Evolutionary conservation across 2,329 filamentous ascomycete species (phyloP).

Genomic region (Fusarium succisae): DNA sequence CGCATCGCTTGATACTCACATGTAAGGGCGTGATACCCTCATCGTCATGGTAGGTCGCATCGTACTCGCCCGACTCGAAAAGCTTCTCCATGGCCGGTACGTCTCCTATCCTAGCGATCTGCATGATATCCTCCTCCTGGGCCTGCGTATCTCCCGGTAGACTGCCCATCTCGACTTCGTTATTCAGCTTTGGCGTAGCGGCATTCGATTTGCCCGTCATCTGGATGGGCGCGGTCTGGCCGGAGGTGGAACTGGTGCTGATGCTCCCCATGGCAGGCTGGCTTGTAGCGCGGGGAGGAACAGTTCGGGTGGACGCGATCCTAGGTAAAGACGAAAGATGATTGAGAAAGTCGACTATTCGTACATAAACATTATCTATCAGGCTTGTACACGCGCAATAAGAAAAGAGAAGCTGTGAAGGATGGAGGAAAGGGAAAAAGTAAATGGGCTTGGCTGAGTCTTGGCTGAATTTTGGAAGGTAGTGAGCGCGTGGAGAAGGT

Average conservation of each 20-base stretch:
- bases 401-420: slow-evolving; percentile 8
- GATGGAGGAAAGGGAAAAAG: slow-evolving; percentile 19
- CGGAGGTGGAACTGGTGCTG: slow-evolving; percentile 48
- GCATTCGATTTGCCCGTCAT: slow-evolving; percentile 64
- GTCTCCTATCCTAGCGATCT: slow-evolving; percentile 89
- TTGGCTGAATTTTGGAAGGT: slow-evolving; percentile 39
- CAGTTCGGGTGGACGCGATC: background rate
- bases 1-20: slow-evolving; percentile 62
- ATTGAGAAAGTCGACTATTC: slow-evolving; percentile 19
- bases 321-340: background rate
- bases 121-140: slow-evolving; percentile 86
- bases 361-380: slow-evolving; percentile 37
- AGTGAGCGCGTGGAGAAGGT: slow-evolving; percentile 38
- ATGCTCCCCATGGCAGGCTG: slow-evolving; percentile 54
- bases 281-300: background rate
- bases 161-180: slow-evolving; percentile 64
- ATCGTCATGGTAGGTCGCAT: slow-evolving; percentile 84
- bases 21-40: slow-evolving; percentile 97
- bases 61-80: slow-evolving; percentile 83
- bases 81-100: slow-evolving; percentile 87
- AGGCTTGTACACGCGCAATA: slow-evolving; percentile 7
- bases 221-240: slow-evolving; percentile 60
- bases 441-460: slow-evolving; percentile 29
- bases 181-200: slow-evolving; percentile 65
- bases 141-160: slow-evolving; percentile 53